Evolutionary conservation across 768 basidiomycete species (phyloP), one percentile per base, ranked within the genome.

Genomic region (Pleurotus pulmonarius): DNA sequence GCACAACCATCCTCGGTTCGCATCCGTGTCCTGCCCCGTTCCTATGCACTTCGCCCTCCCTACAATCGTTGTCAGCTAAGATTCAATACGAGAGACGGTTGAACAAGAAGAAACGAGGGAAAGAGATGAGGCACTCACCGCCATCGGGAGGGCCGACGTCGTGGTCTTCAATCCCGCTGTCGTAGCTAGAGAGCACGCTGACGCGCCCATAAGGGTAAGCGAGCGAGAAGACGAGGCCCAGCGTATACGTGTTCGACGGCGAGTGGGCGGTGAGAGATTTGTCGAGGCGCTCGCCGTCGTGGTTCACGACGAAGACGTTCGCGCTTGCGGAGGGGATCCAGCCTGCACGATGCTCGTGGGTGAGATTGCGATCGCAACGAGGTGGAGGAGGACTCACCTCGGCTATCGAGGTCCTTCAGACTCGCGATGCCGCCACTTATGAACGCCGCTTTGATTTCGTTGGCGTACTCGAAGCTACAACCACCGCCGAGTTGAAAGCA

Each of bases 141-240:
- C 75, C 73, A 61, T 87, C 86, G 0, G 87, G 86, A 20, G 82
- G 76, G 12, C 86, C 87, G 29, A 70, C 77, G 59, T 86, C 83
- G 41, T 74, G 69, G 3, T 71, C 68, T 66, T 77, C 83, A 3
- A 46, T 43, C 9, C 29, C 29, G 3, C 9, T 34, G 3, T 34
- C 29, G 29, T 34, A 82, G 44, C 73, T 71, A 0, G 77, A 79
- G 3, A 81, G 64, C 26, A 82, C 66, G 8, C 75, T 75, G 0
- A 78, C 76, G 4, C 73, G 79, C 24, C 81, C 80, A 63, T 78
- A 82, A 0, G 78, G 69, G 58, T 81, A 74, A 1, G 80, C 78
- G 29, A 82, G 70, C 0, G 78, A 78, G 63, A 77, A 80, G 34
- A 82, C 70, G 29, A 64, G 70, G 0, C 77, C 78, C 18, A 74